Evolutionary conservation across 2,329 filamentous ascomycete species (phyloP), one percentile per base, ranked within the genome.

Genomic region (Incumbomyces lentus): DNA sequence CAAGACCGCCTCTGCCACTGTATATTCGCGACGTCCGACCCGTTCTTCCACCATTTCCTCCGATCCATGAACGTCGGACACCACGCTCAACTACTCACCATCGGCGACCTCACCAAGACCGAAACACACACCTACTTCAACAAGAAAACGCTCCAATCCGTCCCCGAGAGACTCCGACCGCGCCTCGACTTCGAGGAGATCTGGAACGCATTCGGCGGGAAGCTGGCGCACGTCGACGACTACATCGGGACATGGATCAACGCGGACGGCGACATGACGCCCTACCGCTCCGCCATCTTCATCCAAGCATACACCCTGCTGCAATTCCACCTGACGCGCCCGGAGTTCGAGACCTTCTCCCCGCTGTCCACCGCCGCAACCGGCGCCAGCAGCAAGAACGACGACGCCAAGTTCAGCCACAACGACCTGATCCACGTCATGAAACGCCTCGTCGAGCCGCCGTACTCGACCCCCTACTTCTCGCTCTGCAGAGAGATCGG

Each of bases 1-100:
- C 44, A 46, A 35, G 44, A 46, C 37, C 44, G 44, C 12, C 44
- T 46, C 36, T 46, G 44, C 30, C 44, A 46, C 17, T 36, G 39
- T 22, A 16, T 46, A 6, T 30, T 46, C 3, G 40, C 44, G 14
- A 40, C 44, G 14, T 40, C 35, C 35, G 44, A 46, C 37, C 22
- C 36, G 10, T 46, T 46, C 36, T 46, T 46, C 36, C 44, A 46
- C 14, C 44, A 46, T 18, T 46, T 46, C 29, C 44, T 46, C 19
- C 22, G 44, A 13, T n/a, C 13, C 11, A 46, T 46, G 44, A 46
- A 46, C 30, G 35, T 46, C n/a, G 44, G 44, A 13, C 36, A 46
- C 26, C 44, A 46, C 19, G 37, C 44, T 13, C 35, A 46, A n/a
- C 17, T 46, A 6, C 44, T 46, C 14, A 46, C 44, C 11, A 34